phyloP scores from a whole-genome alignment of 768 basidiomycete genomes.

The Filobasidium floriforme region DNA sequence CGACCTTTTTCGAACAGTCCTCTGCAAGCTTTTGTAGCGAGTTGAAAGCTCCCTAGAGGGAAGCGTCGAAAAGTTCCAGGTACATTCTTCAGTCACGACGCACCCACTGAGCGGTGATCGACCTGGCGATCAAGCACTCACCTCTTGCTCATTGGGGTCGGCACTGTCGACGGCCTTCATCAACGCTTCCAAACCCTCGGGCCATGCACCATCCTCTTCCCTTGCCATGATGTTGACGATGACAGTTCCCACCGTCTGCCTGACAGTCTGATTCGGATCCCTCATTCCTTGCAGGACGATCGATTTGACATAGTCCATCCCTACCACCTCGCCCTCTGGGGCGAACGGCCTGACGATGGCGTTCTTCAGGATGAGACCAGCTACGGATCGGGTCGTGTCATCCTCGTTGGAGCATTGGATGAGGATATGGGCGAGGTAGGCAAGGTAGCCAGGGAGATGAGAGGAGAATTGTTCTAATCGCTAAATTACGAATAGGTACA shows the following conservation, averaged over 20 bases:
- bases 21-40: constrained; percentile 92
- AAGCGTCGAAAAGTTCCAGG: constrained; percentile 25
- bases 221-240: constrained; percentile 81
- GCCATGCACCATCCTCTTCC: constrained; percentile 87
- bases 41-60: constrained; percentile 79
- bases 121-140: constrained; percentile 46
- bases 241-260: constrained; percentile 88
- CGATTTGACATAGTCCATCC: constrained; percentile 54
- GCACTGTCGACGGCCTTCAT: constrained; percentile 69
- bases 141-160: constrained; percentile 76
- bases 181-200: constrained; percentile 81
- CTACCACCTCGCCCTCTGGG: constrained; percentile 61
- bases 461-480: constrained; percentile 49
- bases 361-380: constrained; percentile 95
- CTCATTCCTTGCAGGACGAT: constrained; percentile 49
- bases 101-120: neutral
- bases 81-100: no score
- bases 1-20: constrained; percentile 90
- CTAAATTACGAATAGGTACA: constrained; percentile 26
- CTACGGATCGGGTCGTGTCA: constrained; percentile 88
- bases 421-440: constrained; percentile 91
- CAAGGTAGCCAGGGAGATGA: constrained; percentile 84
- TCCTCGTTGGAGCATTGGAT: constrained; percentile 71
- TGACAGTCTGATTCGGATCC: constrained; percentile 75
- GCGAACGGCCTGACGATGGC: constrained; percentile 63